Evolutionary conservation across 164 flowering plant species (phyloP), one percentile per base, ranked within the genome.

Genomic region (Vitis rupestris): DNA sequence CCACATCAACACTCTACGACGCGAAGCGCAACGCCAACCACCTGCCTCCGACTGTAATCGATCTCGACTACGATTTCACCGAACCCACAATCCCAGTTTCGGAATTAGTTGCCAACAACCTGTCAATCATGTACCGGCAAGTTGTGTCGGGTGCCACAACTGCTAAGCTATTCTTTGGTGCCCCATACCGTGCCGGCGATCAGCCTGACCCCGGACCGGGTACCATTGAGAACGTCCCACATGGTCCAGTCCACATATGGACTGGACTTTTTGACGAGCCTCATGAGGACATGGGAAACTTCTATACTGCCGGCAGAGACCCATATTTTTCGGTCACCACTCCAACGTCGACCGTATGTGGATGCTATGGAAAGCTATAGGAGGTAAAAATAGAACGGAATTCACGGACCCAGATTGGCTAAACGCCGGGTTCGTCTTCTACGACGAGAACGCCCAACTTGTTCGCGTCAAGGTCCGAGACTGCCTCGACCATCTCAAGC

Each of bases 201-300:
- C 71, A 31, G 44, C 44, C 44, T 31, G 44, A 75, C 4, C 61
- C 83, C 0, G 74, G 73, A 50, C 84, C 84, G 0, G 88, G 86
- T 1, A 66, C 71, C 0, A 89, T 89, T 0, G 87, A 86, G 75
- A 73, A 62, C 66, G 9, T 27, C n/a, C 86, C 87, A 6, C 87
- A 86, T 47, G 79, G 77, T 2, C 64, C 82, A 23, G 72, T 86
- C 9, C 90, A 86, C 54, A 0, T 53, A 0, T 86, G 90, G 90
- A 82, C 31, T 63, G 49, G 29, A 81, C 63, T 2, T 86, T 23
- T 23, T 23, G 27, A 23, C 27, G 0, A 85, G 50, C 90, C 90
- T 0, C 86, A 87, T 59, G 93, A 88, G 62, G 60, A 90, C 74
- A 88, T 88, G 91, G 91, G 91, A 1, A 86, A 82, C 55, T 88